Evolutionary conservation across 1,139 yeast genomes (phyloP).

Genomic region (Suhomyces bribrorum): DNA sequence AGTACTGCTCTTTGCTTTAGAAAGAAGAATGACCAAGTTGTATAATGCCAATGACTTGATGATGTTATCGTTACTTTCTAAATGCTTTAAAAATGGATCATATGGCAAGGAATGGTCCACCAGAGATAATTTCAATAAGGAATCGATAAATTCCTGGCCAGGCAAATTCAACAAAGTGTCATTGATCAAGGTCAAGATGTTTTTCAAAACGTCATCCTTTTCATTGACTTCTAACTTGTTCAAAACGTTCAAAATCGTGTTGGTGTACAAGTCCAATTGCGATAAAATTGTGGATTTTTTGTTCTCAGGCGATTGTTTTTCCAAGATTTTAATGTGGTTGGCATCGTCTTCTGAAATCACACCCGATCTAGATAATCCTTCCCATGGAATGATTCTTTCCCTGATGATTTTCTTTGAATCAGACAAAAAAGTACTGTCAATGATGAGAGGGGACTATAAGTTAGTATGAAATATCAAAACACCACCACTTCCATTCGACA

Average conservation of each 20-base stretch:
- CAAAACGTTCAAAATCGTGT: constrained; percentile 57
- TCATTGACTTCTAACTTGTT: constrained; percentile 45
- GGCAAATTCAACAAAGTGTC: constrained; percentile 57
- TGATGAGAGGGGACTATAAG: constrained; percentile 28
- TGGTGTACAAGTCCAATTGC: constrained; percentile 57
- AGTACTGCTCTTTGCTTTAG: constrained; percentile 22
- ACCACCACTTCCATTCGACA: not conserved
- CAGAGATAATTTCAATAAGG: constrained; percentile 46
- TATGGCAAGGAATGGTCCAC: constrained; percentile 57
- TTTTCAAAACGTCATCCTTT: constrained; percentile 74
- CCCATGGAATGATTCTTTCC: constrained; percentile 90
- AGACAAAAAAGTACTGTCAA: constrained; percentile 67
- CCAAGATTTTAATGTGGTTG: constrained; percentile 62
- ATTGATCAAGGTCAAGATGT: constrained; percentile 66
- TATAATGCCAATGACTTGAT: constrained; percentile 49
- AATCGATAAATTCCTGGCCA: constrained; percentile 40
- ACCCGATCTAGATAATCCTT: constrained; percentile 78
- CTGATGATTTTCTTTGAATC: constrained; percentile 76
- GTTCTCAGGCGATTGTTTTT: constrained; percentile 49
- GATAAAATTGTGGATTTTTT: constrained; percentile 39
- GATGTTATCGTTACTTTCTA: constrained; percentile 48
- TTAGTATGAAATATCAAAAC: constrained; percentile 15
- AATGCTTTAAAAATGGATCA: constrained; percentile 54
- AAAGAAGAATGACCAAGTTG: constrained; percentile 44
- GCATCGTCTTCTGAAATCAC: constrained; percentile 69